phyloP scores from a whole-genome alignment of 495 filamentous ascomycete genomes.

The Talaromyces stipitatus region DNA sequence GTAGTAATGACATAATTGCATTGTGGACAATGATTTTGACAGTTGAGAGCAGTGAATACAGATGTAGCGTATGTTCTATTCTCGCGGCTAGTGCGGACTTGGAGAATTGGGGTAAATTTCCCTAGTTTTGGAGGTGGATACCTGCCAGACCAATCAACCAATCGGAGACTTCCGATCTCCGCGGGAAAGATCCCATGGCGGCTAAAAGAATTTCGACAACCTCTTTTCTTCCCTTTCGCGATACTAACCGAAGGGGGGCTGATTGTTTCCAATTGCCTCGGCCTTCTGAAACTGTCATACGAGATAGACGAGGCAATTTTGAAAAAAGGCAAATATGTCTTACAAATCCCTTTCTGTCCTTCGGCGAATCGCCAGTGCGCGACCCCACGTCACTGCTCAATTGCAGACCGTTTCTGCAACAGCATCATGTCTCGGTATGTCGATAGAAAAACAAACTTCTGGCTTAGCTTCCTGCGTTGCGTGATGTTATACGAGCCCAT shows the following conservation, averaged over 20 bases:
- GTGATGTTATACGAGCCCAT: background rate
- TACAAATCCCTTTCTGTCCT: background rate
- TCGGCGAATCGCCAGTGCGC: background rate
- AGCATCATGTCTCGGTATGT: background rate
- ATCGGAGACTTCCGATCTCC: conserved; percentile 1
- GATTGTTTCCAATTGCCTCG: too few relatives aligned
- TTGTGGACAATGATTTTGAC: background rate
- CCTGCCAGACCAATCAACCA: background rate
- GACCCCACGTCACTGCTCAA: background rate
- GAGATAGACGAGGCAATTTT: background rate
- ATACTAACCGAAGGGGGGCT: too few relatives aligned
- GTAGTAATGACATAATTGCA: background rate
- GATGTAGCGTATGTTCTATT: background rate
- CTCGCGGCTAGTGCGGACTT: background rate
- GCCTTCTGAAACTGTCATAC: too few relatives aligned
- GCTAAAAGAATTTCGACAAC: background rate
- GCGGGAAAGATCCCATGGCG: background rate
- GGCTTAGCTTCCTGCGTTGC: background rate
- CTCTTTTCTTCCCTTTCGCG: background rate
- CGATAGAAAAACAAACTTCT: background rate
- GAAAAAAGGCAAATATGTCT: background rate
- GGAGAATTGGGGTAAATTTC: too few relatives aligned
- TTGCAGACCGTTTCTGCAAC: background rate
- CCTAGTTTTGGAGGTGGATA: background rate
- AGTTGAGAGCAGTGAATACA: background rate